Evolutionary conservation across 306 rosid species (phyloP).

Genomic region (Cucumis sativus): Cucumber_9930_V3 NC_026656.2:13686001-13686500

Average conservation of each 20-base stretch:
- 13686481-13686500: not conserved
- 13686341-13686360: constrained; percentile 45
- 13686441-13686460: not conserved
- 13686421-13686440: not conserved
- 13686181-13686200: not conserved
- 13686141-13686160: not conserved
- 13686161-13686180: not conserved
- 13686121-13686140: not conserved
- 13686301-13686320: constrained; percentile 36
- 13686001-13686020: not conserved
- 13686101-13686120: not conserved
- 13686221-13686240: not conserved
- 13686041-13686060: not conserved
- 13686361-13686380: constrained; percentile 22
- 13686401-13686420: not conserved
- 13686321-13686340: constrained; percentile 27
- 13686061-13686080: not conserved
- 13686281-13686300: constrained; percentile 73
- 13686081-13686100: not conserved
- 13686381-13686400: not conserved
- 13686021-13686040: not conserved
- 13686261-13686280: constrained; percentile 74
- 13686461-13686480: not conserved
- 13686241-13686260: not conserved
- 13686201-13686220: not conserved